A percentile compares a stretch with the other conserved stretches of the same genome.
Conservation (phyloP, 1,139 yeast genomes). For the Suhomyces coccinellae region DNA sequence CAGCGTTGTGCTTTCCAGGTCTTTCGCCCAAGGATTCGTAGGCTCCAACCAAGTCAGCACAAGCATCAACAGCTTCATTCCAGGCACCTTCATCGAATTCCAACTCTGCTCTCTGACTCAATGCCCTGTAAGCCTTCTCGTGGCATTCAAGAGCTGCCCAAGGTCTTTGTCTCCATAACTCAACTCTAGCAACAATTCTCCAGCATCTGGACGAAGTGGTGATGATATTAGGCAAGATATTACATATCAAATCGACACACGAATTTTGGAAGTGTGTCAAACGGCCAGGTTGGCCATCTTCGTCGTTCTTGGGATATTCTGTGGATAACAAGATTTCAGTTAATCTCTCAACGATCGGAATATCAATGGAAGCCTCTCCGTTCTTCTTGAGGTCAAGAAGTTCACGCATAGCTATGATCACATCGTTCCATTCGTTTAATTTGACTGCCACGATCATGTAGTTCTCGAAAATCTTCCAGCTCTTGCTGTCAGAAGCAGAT, state of each 20-base stretch:
- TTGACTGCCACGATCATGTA: slow-evolving; percentile 80
- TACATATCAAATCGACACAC: slow-evolving; percentile 69
- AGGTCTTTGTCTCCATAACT: slow-evolving; percentile 82
- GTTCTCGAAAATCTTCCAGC: slow-evolving; percentile 93
- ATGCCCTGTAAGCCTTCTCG: slow-evolving; percentile 83
- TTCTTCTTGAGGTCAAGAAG: slow-evolving; percentile 55
- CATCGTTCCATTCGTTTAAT: slow-evolving; percentile 85
- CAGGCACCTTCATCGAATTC: slow-evolving; percentile 63
- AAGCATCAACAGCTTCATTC: slow-evolving; percentile 79
- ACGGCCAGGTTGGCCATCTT: slow-evolving; percentile 34
- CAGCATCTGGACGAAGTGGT: slow-evolving; percentile 74
- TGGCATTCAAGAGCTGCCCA: slow-evolving; percentile 86
- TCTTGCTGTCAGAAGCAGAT: slow-evolving; percentile 62
- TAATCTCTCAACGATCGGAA: slow-evolving; percentile 73
- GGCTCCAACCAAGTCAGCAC: slow-evolving; percentile 80
- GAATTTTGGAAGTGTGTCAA: slow-evolving; percentile 62
- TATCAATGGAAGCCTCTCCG: slow-evolving; percentile 69
- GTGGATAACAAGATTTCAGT: slow-evolving; percentile 62
- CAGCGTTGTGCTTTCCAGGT: slow-evolving; percentile 85
- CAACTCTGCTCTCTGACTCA: slow-evolving; percentile 63
- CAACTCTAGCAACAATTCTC: slow-evolving; percentile 81
- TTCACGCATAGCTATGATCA: slow-evolving; percentile 66
- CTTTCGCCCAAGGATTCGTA: slow-evolving; percentile 83
- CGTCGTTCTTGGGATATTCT: slow-evolving; percentile 45
- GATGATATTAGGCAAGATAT: slow-evolving; percentile 64